Evolutionary conservation across 352 stramenopile species (phyloP).

Genomic region (Phytophthora sojae): DNA sequence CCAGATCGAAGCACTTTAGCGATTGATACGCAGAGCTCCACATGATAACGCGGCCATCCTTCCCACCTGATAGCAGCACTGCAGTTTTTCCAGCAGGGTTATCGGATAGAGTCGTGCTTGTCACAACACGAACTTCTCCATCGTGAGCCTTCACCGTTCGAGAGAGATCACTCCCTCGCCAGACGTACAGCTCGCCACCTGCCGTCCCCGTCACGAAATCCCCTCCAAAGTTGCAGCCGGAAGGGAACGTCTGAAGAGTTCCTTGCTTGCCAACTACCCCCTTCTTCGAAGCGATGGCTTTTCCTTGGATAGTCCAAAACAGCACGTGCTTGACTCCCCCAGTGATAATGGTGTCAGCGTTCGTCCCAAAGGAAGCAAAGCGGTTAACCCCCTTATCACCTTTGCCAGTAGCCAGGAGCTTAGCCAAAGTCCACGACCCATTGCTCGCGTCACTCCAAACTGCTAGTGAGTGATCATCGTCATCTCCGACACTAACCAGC

Average conservation of each 20-base stretch:
- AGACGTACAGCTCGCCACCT: conserved; percentile 69
- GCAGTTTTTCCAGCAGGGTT: conserved; percentile 3
- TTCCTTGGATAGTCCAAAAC: conserved; percentile 74
- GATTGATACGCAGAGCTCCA: conserved; percentile 73
- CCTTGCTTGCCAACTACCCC: conserved; percentile 73
- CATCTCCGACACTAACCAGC: conserved; percentile 76
- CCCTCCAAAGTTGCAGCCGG: conserved; percentile 51
- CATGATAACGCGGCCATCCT: conserved; percentile 77
- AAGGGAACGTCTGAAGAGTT: conserved; percentile 56
- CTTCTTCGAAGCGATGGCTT: conserved; percentile 58
- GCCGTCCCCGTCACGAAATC: conserved; percentile 64
- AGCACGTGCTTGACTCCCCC: conserved; percentile 73
- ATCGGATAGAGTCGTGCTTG: conserved; percentile 21
- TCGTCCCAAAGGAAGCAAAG: conserved; percentile 58
- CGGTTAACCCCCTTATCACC: conserved; percentile 64
- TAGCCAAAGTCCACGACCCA: conserved; percentile 67
- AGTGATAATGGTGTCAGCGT: conserved; percentile 53
- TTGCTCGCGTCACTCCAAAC: conserved; percentile 79
- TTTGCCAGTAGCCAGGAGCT: conserved; percentile 55
- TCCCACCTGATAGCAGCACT: conserved; percentile 67
- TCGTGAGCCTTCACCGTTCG: conserved; percentile 75
- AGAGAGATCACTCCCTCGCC: conserved; percentile 54
- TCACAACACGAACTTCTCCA: conserved; percentile 54
- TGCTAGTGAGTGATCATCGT: conserved; percentile 85
- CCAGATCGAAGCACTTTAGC: conserved; percentile 74